phyloP scores from a whole-genome alignment of 140 eudicot species.

The Bidens hawaiensis region DNA sequence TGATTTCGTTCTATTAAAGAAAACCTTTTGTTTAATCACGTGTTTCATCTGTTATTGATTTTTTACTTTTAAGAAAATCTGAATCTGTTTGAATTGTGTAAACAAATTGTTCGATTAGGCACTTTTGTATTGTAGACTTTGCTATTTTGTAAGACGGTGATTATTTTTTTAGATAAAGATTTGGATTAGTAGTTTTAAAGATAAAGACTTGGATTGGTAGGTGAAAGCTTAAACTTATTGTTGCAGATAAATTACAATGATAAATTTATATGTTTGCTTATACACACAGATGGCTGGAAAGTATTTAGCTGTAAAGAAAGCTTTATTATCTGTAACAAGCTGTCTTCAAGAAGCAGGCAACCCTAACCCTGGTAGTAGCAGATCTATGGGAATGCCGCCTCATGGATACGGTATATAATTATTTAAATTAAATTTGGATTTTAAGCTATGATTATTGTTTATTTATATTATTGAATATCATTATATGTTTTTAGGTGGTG shows the following conservation, averaged over 20 bases:
- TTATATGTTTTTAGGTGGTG: constrained; percentile 35
- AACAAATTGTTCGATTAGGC: background rate
- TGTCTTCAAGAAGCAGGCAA: constrained; percentile 49
- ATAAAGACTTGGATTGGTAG: background rate
- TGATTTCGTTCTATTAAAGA: background rate
- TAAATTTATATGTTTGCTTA: background rate
- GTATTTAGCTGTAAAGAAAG: constrained; percentile 47
- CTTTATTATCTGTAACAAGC: constrained; percentile 41
- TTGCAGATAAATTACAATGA: background rate
- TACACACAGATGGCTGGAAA: constrained; percentile 51
- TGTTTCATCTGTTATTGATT: background rate
- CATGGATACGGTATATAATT: constrained; percentile 36
- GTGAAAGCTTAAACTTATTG: background rate
- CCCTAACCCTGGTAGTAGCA: constrained; percentile 21
- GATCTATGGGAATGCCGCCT: constrained; percentile 31
- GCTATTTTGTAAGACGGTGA: background rate
- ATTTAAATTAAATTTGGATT: background rate
- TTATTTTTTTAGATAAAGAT: background rate
- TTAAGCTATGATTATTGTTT: constrained; percentile 4
- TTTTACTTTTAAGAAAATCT: background rate
- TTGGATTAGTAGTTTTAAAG: background rate
- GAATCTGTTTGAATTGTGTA: background rate
- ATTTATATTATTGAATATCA: constrained; percentile 5
- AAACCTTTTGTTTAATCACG: background rate
- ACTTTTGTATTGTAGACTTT: background rate